Conservation (phyloP, 2,329 filamentous ascomycete species). For the Daldinia sp. region DNA sequence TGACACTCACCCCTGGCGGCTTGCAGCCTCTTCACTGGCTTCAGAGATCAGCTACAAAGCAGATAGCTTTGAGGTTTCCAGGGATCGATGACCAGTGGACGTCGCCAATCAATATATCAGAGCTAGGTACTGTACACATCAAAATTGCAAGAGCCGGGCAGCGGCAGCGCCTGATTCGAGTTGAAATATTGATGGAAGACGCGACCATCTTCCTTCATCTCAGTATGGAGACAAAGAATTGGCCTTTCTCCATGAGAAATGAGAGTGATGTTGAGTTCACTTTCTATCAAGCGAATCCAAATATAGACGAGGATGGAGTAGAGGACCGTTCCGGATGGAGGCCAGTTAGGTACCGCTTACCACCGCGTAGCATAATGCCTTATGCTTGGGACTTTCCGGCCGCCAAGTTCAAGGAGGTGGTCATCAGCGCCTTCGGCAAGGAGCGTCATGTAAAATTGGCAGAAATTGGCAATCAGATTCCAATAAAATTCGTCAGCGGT, state of each 20-base stretch:
- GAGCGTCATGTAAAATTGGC: conserved; percentile 93
- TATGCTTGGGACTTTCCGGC: conserved; percentile 99
- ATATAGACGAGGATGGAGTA: conserved; percentile 86
- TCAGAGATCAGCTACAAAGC: conserved; percentile 82
- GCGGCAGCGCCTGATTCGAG: conserved; percentile 84
- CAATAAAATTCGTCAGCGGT: conserved; percentile 83
- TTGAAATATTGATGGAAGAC: conserved; percentile 90
- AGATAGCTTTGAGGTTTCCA: conserved; percentile 90
- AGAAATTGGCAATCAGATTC: conserved; percentile 94
- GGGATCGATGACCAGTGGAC: conserved; percentile 98
- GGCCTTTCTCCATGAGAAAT: conserved; percentile 98
- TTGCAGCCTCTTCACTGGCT: conserved; percentile 90
- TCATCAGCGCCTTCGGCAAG: conserved; percentile 79
- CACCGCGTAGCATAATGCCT: conserved; percentile 96
- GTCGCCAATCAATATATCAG: conserved; percentile 95
- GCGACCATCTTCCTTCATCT: conserved; percentile 94
- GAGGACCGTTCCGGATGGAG: conserved; percentile 89
- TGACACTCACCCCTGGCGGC: conserved; percentile 79
- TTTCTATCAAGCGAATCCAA: conserved; percentile 95
- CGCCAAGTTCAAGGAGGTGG: conserved; percentile 93
- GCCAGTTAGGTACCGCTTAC: conserved; percentile 89
- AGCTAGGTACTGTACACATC: conserved; percentile 89
- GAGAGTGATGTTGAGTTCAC: conserved; percentile 97
- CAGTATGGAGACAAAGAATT: conserved; percentile 89
- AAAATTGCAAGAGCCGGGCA: conserved; percentile 93